phyloP scores from a whole-genome alignment of 805 yeast genomes.

The Candida piceae region DNA sequence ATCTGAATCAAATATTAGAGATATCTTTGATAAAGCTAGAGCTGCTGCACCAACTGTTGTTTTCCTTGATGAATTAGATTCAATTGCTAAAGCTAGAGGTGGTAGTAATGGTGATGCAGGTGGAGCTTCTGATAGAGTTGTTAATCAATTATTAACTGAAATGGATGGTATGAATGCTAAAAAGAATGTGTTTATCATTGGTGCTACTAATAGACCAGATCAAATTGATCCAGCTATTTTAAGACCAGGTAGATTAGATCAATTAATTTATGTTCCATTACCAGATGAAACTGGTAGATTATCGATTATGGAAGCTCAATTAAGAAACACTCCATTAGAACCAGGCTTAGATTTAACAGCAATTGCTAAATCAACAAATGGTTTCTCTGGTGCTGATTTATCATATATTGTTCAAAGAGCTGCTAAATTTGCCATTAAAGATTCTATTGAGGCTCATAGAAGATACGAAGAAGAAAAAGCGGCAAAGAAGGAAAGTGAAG shows the following conservation, averaged over 20 bases:
- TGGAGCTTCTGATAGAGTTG: constrained; percentile 95
- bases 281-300: constrained; percentile 95
- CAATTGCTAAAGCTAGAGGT: constrained; percentile 96
- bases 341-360: constrained; percentile 88
- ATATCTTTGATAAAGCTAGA: constrained; percentile 95
- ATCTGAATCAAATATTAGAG: constrained; percentile 95
- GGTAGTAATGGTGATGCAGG: constrained; percentile 90
- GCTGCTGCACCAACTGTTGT: constrained; percentile 99
- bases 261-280: constrained; percentile 95
- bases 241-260: constrained; percentile 99
- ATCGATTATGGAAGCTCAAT: constrained; percentile 90
- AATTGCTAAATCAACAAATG: constrained; percentile 91
- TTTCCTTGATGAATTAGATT: constrained; percentile 95
- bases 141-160: constrained; percentile 90
- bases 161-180: constrained; percentile 99
- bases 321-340: constrained; percentile 97
- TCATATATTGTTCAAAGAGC: constrained; percentile 96
- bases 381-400: constrained; percentile 99
- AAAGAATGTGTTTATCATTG: constrained; percentile 97
- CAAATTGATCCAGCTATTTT: constrained; percentile 98
- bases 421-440: constrained; percentile 98
- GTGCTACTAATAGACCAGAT: constrained; percentile 99
- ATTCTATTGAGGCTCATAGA: constrained; percentile 78
- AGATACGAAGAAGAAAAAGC: constrained; percentile 45
- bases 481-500: constrained; percentile 40